Evolutionary conservation across 2,329 filamentous ascomycete species (phyloP).

Genomic region (Penicillium hesseltinei): DNA sequence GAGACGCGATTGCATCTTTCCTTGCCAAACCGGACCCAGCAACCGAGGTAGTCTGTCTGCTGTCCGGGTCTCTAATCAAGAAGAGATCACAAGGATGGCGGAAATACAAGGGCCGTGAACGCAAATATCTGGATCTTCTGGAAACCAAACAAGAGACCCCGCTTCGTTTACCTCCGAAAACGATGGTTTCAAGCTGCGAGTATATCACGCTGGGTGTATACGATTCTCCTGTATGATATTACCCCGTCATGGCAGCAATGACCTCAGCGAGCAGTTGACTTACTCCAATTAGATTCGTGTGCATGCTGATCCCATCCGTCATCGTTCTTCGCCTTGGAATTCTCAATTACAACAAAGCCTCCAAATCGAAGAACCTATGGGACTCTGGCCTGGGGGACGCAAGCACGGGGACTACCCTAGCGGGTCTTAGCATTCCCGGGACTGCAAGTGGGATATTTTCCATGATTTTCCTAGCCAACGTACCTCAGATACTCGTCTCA

Average conservation of each 20-base stretch:
- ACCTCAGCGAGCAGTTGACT: neutral
- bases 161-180: neutral
- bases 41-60: neutral
- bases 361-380: neutral
- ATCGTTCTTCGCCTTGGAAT: neutral
- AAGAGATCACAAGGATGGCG: neutral
- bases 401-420: neutral
- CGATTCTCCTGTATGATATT: neutral
- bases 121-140: neutral
- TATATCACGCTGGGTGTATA: neutral
- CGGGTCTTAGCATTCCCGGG: neutral
- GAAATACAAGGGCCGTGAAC: neutral
- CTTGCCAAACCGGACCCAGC: neutral
- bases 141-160: neutral
- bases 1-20: neutral
- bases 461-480: conserved; percentile 22
- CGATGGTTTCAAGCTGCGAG: neutral
- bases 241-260: neutral
- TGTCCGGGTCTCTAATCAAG: neutral
- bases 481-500: conserved; percentile 33
- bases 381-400: neutral
- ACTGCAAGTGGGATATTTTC: neutral
- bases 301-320: neutral
- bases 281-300: neutral
- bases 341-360: neutral